Evolutionary conservation across 2,329 filamentous ascomycete species (phyloP).

Genomic region (Chaetomium sp.): DNA sequence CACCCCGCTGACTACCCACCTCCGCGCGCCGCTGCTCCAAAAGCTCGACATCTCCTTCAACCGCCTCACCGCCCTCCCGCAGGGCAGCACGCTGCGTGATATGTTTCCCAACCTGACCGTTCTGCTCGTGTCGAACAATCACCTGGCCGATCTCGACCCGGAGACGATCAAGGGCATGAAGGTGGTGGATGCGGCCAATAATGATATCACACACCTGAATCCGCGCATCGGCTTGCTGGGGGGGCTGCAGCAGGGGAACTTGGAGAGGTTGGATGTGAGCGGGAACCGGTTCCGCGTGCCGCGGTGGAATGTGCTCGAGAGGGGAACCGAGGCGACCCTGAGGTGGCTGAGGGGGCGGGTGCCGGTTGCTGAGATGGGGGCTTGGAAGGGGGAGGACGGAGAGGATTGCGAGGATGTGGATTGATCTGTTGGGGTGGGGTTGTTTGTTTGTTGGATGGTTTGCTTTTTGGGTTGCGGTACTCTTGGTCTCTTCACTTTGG

Average conservation of each 20-base stretch:
- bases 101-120: constrained; percentile 71
- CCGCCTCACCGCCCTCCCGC: constrained; percentile 70
- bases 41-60: constrained; percentile 84
- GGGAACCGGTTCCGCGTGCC: constrained; percentile 90
- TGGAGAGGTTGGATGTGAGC: constrained; percentile 72
- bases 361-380: constrained; percentile 60
- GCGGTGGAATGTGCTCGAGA: constrained; percentile 78
- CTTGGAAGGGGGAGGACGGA: constrained; percentile 54
- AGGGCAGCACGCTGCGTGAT: constrained; percentile 53
- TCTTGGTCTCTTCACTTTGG: not conserved
- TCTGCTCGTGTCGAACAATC: constrained; percentile 78
- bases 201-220: constrained; percentile 80
- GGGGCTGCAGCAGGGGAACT: constrained; percentile 45
- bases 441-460: not conserved
- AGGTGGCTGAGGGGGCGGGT: constrained; percentile 79
- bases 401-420: constrained; percentile 40
- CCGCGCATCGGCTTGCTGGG: constrained; percentile 78
- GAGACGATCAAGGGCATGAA: constrained; percentile 73
- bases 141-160: constrained; percentile 70
- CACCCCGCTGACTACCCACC: constrained; percentile 62
- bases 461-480: not conserved
- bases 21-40: constrained; percentile 74
- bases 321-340: constrained; percentile 83
- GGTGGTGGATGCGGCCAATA: constrained; percentile 78
- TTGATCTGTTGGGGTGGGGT: constrained; percentile 13